Percentiles rank a stretch among this genome's conserved stretches.
phyloP scores from a whole-genome alignment of 192 early-diverging fungal genomes.

The Allomyces javanicus region DNA sequence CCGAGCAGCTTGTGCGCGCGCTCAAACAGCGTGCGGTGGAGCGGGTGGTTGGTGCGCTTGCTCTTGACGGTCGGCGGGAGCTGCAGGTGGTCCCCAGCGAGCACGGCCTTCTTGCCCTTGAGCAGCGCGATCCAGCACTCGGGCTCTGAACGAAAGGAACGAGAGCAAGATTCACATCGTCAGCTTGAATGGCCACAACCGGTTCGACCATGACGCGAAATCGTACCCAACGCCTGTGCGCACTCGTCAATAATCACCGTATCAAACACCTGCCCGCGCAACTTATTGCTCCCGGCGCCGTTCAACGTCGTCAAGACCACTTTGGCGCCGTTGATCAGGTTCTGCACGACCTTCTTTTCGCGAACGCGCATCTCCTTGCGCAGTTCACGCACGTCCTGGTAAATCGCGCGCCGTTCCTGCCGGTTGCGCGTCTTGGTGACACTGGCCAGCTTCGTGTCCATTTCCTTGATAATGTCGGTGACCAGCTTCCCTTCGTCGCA shows the following conservation, averaged over 20 bases:
- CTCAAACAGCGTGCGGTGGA: slow-evolving; percentile 59
- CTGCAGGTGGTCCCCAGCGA: slow-evolving; percentile 82
- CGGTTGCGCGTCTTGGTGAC: slow-evolving; percentile 42
- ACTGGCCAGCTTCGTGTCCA: slow-evolving; percentile 42
- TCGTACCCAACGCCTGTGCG: slow-evolving; percentile 46
- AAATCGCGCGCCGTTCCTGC: slow-evolving; percentile 38
- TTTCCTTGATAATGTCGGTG: slow-evolving; percentile 51
- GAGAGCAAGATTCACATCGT: not conserved
- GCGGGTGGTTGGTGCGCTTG: slow-evolving; percentile 6
- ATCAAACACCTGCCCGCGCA: slow-evolving; percentile 49
- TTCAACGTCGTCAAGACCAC: slow-evolving; percentile 65
- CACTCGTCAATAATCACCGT: slow-evolving; percentile 78
- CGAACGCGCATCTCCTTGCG: slow-evolving; percentile 44
- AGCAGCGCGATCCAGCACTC: slow-evolving; percentile 81
- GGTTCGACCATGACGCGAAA: not conserved
- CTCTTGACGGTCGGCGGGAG: slow-evolving; percentile 71
- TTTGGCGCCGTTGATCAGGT: slow-evolving; percentile 30
- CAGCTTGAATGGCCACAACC: not conserved
- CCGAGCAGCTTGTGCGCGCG: slow-evolving; percentile 43
- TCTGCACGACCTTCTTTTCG: slow-evolving; percentile 45
- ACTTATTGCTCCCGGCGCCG: slow-evolving; percentile 30
- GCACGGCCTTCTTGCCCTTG: slow-evolving; percentile 45
- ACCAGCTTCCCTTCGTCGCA: slow-evolving; percentile 54
- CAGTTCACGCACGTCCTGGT: slow-evolving; percentile 40
- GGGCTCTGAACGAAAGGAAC: slow-evolving; percentile 9